phyloP scores from a whole-genome alignment of 495 filamentous ascomycete genomes.

The Aspergillus ostianus region DNA sequence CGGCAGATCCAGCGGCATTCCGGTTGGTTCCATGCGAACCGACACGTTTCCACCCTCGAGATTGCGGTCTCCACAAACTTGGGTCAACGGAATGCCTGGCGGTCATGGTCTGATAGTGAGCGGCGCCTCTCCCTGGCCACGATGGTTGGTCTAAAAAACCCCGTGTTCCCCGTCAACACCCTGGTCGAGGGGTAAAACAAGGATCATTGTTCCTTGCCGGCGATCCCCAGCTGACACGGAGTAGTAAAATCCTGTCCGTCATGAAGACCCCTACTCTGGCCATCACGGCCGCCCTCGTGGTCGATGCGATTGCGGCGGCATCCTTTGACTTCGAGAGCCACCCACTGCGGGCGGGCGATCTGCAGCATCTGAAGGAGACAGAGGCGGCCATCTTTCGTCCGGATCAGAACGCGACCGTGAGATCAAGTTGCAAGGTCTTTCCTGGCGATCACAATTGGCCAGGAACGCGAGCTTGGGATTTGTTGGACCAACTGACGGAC shows the following conservation, averaged over 20 bases:
- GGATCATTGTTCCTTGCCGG: not conserved
- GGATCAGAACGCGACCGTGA: not conserved
- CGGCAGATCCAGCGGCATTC: not conserved
- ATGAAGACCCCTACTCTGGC: not conserved
- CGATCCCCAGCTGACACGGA: not conserved
- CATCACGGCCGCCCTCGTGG: not conserved
- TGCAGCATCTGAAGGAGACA: not conserved
- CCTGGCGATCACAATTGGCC: constrained; percentile 52
- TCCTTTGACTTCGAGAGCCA: constrained; percentile 2
- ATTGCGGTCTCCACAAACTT: not conserved
- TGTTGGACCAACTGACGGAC: constrained; percentile 47
- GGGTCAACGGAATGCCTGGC: not conserved
- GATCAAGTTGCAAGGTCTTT: constrained; percentile 43
- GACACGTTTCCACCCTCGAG: not conserved
- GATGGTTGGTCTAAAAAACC: not conserved
- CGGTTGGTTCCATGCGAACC: not conserved
- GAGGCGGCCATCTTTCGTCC: constrained; percentile 8
- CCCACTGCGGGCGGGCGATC: constrained; percentile 3
- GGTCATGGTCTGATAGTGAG: not conserved
- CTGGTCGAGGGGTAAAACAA: not conserved
- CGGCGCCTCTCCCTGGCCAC: not conserved
- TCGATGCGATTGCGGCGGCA: not conserved
- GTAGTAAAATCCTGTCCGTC: not conserved
- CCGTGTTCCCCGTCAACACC: not conserved
- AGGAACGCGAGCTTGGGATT: constrained; percentile 31